Base-by-base conservation (phyloP, 177 flowering plant genomes). In the Vitis hybrid region DNA sequence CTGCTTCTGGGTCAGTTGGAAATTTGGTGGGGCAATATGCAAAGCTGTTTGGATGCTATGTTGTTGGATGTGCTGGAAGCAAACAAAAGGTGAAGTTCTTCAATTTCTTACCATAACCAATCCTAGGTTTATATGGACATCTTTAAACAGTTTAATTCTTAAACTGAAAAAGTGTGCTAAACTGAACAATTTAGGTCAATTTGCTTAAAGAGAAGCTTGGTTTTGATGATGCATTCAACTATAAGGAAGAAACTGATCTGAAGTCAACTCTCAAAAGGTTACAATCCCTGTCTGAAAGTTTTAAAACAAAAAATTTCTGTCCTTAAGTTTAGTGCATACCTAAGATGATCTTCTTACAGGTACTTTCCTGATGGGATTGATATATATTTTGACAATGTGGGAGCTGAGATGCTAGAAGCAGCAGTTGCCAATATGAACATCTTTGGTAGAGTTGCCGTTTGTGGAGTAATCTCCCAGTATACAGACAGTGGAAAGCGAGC, bases 1-100 rank as follows among this genome's bases (percentile, higher is more conserved):
- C 97, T 9, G 97, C 97, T 16, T 83, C 91, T 55, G 94, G 97
- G 15, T 85, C 97, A 0, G 90, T 89, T 3, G 92, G 97, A 16
- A 72, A 78, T 68, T 69, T 89, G 55, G 91, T 91, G 3, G 94
- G 97, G 14, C 97, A 91, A 45, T 88, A 77, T 64, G 97, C 97
- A 3, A 91, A 91, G 70, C 75, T 83, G 53, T 72, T 69, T 13
- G 93, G 93, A 26, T 89, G 97, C 70, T 85, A 85, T 60, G 92
- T 87, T 2, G 92, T 89, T 52, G 97, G 94, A 50, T 78, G 86
- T 63, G 91, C 94, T 1, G 92, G 92, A 45, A 85, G 71, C 80
- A 78, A 84, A 57, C 67, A 84, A 69, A 89, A 91, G 92, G 97
- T 85, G 7, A 64, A 7, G 10, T 3, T 62, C 3, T 10, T 33